Evolutionary conservation across 2,329 filamentous ascomycete species (phyloP), one percentile per base, ranked within the genome.

Genomic region (Alternaria conjuncta): DNA sequence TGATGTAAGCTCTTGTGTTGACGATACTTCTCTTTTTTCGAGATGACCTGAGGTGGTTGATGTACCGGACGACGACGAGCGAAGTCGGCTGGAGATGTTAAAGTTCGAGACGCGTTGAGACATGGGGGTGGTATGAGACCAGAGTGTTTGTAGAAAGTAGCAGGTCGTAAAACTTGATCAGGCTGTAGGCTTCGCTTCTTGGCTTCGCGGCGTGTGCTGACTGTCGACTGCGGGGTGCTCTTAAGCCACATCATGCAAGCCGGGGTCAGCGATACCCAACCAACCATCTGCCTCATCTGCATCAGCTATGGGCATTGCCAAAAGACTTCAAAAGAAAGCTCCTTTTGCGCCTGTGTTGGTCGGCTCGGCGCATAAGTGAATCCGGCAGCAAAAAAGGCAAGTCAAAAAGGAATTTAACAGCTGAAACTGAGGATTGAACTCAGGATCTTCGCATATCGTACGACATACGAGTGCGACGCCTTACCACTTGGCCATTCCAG

Each of bases 401-500:
- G 2, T 3, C n/a, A 26, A 18, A 23, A 28, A 44, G 6, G 6
- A 44, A 6, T 23, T 23, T 5, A 26, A 15, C n/a, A 28, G 75
- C 65, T 63, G 61, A 63, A 56, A 66, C 51, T 59, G 61, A 64
- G 67, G 65, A 65, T 71, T 64, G 65, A 71, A 71, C 65, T 64
- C 61, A 59, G 55, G 66, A 69, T 71, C 66, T 70, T 71, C 66
- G 67, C 68, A 71, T 70, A 28, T 25, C 63, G 41, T 36, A 32
- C 2, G 4, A 32, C 2, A 6, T 71, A 71, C 69, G 66, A 71
- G 69, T 71, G 69, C 67, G 68, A 70, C 68, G 69, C 66, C 68
- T 64, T 71, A 68, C 68, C 69, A 69, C 68, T 68, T 65, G 68
- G 64, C 68, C 64, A 69, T 60, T 63, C 56, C 59, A 61, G 67